phyloP scores from a whole-genome alignment of 164 flowering plant species.

The Macadamia integrifolia region DNA sequence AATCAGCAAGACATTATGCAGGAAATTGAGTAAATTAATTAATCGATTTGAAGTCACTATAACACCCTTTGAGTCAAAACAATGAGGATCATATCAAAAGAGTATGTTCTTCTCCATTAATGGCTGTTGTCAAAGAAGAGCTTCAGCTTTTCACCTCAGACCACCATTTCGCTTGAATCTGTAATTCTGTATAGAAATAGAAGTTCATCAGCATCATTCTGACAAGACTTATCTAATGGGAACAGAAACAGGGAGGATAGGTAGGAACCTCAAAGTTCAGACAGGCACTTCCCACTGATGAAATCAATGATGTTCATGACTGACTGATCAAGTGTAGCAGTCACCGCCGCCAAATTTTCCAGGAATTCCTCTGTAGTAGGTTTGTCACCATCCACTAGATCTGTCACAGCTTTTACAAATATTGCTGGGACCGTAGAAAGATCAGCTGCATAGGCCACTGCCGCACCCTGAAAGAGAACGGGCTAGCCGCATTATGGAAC shows the following conservation, averaged over 20 bases:
- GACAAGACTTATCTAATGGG: not conserved
- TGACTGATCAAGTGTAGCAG: conserved; percentile 65
- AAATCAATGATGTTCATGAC: conserved; percentile 60
- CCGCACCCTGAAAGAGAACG: conserved; percentile 64
- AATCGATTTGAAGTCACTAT: too few relatives aligned
- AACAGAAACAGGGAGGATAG: not conserved
- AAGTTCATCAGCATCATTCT: not conserved
- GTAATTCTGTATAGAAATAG: not conserved
- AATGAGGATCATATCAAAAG: too few relatives aligned
- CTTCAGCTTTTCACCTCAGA: too few relatives aligned
- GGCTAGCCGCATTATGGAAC: too few relatives aligned
- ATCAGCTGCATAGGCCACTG: conserved; percentile 79
- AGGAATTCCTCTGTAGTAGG: conserved; percentile 90
- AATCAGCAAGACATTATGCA: too few relatives aligned
- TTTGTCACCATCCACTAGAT: conserved; percentile 83
- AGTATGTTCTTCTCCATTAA: too few relatives aligned
- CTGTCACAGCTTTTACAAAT: conserved; percentile 86
- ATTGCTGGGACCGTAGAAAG: conserved; percentile 73
- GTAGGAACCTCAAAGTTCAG: conserved; percentile 48
- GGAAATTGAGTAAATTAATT: too few relatives aligned
- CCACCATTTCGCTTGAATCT: too few relatives aligned
- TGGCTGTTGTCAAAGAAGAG: too few relatives aligned
- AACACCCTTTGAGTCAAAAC: too few relatives aligned
- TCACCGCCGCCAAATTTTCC: conserved; percentile 68
- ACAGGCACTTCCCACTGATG: conserved; percentile 64